Evolutionary conservation across 1,284 basidiomycete genomes (phyloP), one percentile per base, ranked within the genome.

Genomic region (Pseudozyma sp.): DNA sequence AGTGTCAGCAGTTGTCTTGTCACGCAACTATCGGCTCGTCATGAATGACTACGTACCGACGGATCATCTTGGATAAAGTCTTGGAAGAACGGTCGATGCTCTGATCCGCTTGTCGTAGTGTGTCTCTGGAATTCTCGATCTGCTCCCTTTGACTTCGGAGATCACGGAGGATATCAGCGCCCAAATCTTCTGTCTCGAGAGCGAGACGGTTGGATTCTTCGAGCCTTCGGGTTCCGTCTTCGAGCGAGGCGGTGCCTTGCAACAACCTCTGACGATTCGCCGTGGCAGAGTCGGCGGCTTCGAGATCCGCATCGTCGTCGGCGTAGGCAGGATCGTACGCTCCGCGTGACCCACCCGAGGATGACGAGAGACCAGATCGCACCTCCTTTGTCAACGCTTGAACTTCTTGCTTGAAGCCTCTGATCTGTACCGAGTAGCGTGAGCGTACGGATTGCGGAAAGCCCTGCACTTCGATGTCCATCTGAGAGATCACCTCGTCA

Each of bases 401-500:
- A 7, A 82, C 47, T 19, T 78, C 68, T 13, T 68, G 55, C 51
- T 77, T 78, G 47, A 71, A 71, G 0, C 66, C 75, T 43, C 77
- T 63, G 14, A 84, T 68, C 46, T 83, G 61, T 2, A 78, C 68
- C 4, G 60, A 31, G 44, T 69, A 84, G 44, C 77, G 65, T 43
- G 72, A 74, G 29, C 79, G 78, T 29, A 83, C 77, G 44, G 79
- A 77, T 80, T 92, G 90, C 0, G 95, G 94, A 84, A 98, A 95
- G 11, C 92, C 92, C 81, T 95, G 94, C n/a, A 97, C 91, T 86
- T 99, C 97, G 68, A 99, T 92, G 86, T 98, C 95, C 96, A 99
- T 98, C 89, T 99, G 97, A 37, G 93, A 94, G 10, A 82, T 68
- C 35, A 98, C 94, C 87, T 99, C 97, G 79, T 98, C 95, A 0